Conservation (phyloP, 768 basidiomycete species). For the Leccinum uliginosum region DNA sequence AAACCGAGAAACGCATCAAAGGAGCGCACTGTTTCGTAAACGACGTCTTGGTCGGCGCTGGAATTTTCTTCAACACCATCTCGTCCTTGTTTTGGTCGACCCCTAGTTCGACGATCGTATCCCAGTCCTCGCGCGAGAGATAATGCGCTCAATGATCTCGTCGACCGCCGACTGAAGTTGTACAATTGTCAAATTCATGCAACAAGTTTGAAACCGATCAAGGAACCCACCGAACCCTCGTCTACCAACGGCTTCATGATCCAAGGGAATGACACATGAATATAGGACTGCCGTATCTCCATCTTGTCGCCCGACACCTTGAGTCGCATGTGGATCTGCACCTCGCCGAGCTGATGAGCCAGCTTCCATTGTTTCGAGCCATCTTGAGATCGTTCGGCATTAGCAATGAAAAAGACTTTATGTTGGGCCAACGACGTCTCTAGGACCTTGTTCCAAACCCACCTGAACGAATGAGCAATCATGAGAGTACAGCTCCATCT, state of each 20-base stretch:
- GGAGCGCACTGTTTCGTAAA: constrained; percentile 72
- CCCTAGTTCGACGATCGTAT: constrained; percentile 90
- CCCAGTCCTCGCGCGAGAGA: constrained; percentile 94
- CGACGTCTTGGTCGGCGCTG: constrained; percentile 72
- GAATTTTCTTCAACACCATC: constrained; percentile 75
- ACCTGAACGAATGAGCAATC: constrained; percentile 94
- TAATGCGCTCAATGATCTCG: constrained; percentile 82
- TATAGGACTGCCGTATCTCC: constrained; percentile 88
- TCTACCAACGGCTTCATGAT: constrained; percentile 78
- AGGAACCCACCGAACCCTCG: constrained; percentile 60
- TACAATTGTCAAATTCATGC: neutral
- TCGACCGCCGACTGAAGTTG: constrained; percentile 50
- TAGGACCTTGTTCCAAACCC: neutral
- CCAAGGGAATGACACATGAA: constrained; percentile 79
- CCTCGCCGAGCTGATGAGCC: constrained; percentile 73
- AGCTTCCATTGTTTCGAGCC: constrained; percentile 92
- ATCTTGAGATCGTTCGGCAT: constrained; percentile 44
- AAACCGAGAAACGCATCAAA: too few species aligned
- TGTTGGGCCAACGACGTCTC: too few species aligned
- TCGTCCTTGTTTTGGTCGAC: constrained; percentile 78
- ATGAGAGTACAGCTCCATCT: constrained; percentile 96
- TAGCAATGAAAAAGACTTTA: too few species aligned
- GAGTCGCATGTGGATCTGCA: constrained; percentile 94
- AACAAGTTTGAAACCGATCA: neutral
- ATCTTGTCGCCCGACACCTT: constrained; percentile 86